Evolutionary conservation across 2,329 filamentous ascomycete species (phyloP), one percentile per base, ranked within the genome.

Genomic region (Rutstroemia sp.): DNA sequence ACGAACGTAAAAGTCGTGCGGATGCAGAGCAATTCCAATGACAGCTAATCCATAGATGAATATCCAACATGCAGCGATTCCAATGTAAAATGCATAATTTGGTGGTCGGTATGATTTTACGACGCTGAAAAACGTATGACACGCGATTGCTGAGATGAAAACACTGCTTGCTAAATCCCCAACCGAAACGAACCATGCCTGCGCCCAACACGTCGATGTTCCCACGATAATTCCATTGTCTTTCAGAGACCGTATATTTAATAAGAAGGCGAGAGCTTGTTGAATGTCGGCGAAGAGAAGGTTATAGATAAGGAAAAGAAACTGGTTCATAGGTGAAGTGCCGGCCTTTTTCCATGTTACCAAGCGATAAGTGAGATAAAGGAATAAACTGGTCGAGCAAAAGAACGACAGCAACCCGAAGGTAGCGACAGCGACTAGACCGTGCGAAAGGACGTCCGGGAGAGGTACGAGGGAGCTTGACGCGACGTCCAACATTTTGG

Each of bases 251-350:
- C 78, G 72, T 4, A 78, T 76, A 59, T 84, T 87, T 49, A 88
- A 73, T 45, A 85, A 64, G 65, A 88, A 89, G 4, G 83, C 81
- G 0, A 81, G 67, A 7, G 81, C 76, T 64, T 88, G 86, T 64
- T 85, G 81, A 55, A 87, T 76, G 63, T 89, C 86, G 57, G 86
- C 84, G 21, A 86, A 70, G 5, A 89, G 73, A 0, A 89, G 76
- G 66, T 88, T 88, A 67, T 86, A 80, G 57, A 88, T 84, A 4
- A 89, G 74, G 0, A 88, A 73, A 27, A 88, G 76, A 64, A 88
- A 86, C 68, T 88, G 86, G 61, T 87, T 88, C 0, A 77, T 77
- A 5, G 74, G 71, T 19, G 71, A n/a, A 52, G 44, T 19, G 14
- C 3, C 17, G 23, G 51, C 48, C 16, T 60, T 60, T 10, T 50